Base-by-base conservation (phyloP, 257 asterid species). In the Gentiana dahurica region DNA sequence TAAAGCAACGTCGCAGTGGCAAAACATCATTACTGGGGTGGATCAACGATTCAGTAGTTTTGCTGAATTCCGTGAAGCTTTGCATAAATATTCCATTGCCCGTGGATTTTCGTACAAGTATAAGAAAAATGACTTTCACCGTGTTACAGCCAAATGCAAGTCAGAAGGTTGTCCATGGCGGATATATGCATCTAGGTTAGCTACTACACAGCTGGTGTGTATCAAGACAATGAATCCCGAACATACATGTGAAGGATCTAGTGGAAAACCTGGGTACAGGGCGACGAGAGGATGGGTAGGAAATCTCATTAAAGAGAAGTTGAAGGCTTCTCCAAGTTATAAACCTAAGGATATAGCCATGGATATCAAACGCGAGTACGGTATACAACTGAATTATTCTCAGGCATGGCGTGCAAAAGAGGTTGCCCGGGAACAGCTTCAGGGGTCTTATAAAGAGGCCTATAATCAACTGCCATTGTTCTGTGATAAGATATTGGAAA, bases 381-480 rank as follows among this genome's bases (percentile, higher is more conserved):
- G 97, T 68, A 88, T 92, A 75, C 94, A 88, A 67, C 73, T 92
- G 87, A 92, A 88, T 77, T 87, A 87, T 74, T 85, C 95, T 1
- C 98, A 88, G 68, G 98, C 98, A 37, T 81, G 98, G 94, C 96
- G 98, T 11, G 98, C 98, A 57, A 91, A 91, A 76, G 98, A 91
- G 80, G 84, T 87, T 60, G 98, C 98, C 41, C 65, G 98, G 37
- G 97, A 87, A 80, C 98, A 92, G 77, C 98, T 92, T 76, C 98
- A 88, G 77, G 98, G 98, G 1, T 92, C 98, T 41, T 88, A 85
- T 63, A 80, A 77, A 68, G 97, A 88, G 75, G 98, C 98, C 3
- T 92, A 92, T 74, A 76, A 82, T 53, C 95, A 79, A 70, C 67
- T 92, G 47, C 98, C 98, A 49, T 81, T 64, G 47, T 78, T 92